Base-by-base conservation (phyloP, 768 basidiomycete species). In the Russula lepida region DNA sequence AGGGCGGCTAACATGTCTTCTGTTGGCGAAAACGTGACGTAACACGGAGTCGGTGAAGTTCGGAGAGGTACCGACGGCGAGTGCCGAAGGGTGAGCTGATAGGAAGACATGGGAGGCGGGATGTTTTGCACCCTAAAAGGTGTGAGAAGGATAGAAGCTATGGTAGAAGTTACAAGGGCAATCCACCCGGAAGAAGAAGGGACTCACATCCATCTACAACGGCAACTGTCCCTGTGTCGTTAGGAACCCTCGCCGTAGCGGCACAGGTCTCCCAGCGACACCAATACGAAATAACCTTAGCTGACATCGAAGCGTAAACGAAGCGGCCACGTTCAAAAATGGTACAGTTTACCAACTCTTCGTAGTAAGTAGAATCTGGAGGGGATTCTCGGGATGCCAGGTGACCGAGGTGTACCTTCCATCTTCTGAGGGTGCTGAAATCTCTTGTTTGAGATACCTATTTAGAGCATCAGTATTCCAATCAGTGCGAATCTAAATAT, bases 61-160 rank as follows among this genome's bases (percentile, higher is more conserved):
- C 89, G 85, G 0, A 77, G 72, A n/a, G 67, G 71, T 54, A 41
- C 48, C 7, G n/a, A 43, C 13, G 54, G 30, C 27, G 65, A 49
- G 11, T 62, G 44, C 13, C 69, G 51, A 56, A 72, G 21, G 70
- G 73, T 49, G 54, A 83, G 73, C 43, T 73, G 73, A 66, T 79
- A 77, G 1, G 92, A 86, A 1, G 86, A 89, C 92, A 97, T 95
- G 0, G 97, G 97, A n/a, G 97, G 97, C n/a, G 95, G 97, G 5
- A 95, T 81, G 69, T 97, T 98, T 74, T 95, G 91, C 0, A 84
- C 81, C 43, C 94, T 82, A 79, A 98, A 98, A 17, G 97, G 90
- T 2, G 95, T 99, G 43, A 99, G 76, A 3, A 95, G 81, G 58
- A 92, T 74, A 23, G 76, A 77, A 2, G 83, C 94, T 95, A 71